Evolutionary conservation across 2,329 filamentous ascomycete species (phyloP).

Genomic region (Botrytis fragariae): DNA sequence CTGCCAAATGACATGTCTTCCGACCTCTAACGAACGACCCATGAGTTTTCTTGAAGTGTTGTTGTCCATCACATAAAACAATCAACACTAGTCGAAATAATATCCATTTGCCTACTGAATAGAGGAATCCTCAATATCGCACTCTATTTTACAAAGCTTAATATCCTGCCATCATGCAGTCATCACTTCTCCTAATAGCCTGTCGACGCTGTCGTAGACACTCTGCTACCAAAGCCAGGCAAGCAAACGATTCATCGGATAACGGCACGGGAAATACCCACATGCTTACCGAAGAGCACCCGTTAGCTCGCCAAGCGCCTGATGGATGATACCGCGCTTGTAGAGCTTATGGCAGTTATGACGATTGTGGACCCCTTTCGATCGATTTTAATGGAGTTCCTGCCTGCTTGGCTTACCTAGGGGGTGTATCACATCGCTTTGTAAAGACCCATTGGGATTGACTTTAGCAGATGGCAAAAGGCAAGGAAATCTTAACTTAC

Average conservation of each 20-base stretch:
- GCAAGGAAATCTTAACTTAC: no score
- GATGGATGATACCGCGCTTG: background rate
- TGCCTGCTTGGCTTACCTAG: background rate
- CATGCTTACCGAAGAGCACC: background rate
- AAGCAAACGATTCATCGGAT: background rate
- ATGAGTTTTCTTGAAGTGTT: background rate
- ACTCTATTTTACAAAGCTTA: background rate
- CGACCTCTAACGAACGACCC: background rate
- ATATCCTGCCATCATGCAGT: background rate
- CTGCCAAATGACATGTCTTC: background rate
- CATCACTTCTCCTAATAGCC: background rate
- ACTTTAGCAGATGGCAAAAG: background rate
- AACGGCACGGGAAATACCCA: background rate
- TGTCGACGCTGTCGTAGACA: background rate
- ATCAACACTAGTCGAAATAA: background rate
- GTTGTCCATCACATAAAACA: background rate
- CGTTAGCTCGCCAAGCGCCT: background rate
- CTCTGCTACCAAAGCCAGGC: background rate
- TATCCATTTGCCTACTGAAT: background rate
- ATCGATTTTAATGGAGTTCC: background rate
- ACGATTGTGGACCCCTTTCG: background rate
- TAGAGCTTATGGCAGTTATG: background rate
- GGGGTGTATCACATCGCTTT: background rate
- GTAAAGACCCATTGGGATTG: background rate
- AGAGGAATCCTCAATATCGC: background rate